Base-by-base conservation (phyloP, 805 yeast genomes). In the Lachancea sp. region DNA sequence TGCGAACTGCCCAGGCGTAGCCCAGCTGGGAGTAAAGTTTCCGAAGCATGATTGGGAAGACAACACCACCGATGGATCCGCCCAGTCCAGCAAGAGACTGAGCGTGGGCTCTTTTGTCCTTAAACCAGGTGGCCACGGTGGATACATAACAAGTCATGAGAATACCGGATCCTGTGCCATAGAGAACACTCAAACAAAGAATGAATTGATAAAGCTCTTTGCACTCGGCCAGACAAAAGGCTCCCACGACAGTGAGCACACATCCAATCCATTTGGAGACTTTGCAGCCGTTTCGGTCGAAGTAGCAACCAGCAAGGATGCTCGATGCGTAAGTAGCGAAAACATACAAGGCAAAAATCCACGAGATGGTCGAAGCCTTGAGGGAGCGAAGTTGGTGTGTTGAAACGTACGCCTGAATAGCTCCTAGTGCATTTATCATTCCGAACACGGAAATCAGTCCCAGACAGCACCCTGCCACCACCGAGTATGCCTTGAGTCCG, bases 381-480 rank as follows among this genome's bases (percentile, higher is more conserved):
- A 67, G 63, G 41, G 68, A 51, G 2, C 64, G 65, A 49, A 80
- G 62, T 55, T 80, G 85, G 58, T 80, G 73, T 2, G 63, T 60
- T 1, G 75, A 67, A 4, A 81, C 71, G 49, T 79, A 77, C 0
- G 82, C 72, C 58, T 81, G 80, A 30, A 81, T 70, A 2, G 81
- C 82, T 46, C 86, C 85, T 32, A 76, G 69, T 0, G 81, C 63
- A 52, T 79, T 80, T 55, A 77, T 63, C 42, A 77, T 59, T 0
- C 87, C 86, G 44, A 78, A 71, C 20, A 71, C 70, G 2, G 77
- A 74, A 5, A 73, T 62, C 12, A 75, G 65, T 0, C 85, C 85
- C 45, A 75, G 59, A 50, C 77, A 77, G 2, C 77, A 68, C 2
- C 85, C 86, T 27, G 76, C 54, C 1, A 78, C 75, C 2, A 78